Base-by-base conservation (phyloP, 2,329 filamentous ascomycete genomes). In the Pseudovirgaria hyperparasitica region DNA sequence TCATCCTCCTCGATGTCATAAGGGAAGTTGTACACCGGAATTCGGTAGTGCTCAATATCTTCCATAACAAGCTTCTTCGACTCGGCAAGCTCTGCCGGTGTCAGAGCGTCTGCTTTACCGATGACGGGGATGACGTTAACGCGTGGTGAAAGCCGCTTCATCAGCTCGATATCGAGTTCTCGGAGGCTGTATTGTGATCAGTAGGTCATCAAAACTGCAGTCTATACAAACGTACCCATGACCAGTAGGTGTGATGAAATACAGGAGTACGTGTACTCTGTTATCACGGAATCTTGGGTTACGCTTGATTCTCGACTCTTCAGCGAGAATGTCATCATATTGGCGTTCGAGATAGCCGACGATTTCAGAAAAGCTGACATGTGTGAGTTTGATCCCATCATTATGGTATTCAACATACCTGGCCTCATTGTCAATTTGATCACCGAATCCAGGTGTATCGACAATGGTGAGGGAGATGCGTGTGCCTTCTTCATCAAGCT, bases 31-130 rank as follows among this genome's bases (percentile, higher is more conserved):
- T 98, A 98, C 40, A 98, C 87, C 24, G 90, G 90, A 45, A 98
- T 98, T 54, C 90, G 81, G 68, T 98, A 98, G 63, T 98, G 90
- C 64, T 98, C 90, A 45, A 98, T 98, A 55, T 98, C 90, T 67
- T 98, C 90, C 90, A 98, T 98, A 52, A 98, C 86, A 36, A 98
- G 73, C 71, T 96, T 98, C 76, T 98, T 98, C 43, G 87, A 96
- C 63, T 98, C 90, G 42, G 90, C 90, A 38, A 98, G 71, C 65
- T 98, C 90, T 42, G 82, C 79, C 20, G 90, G 90, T 30, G 90
- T 98, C 37, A 98, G 77, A 13, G 90, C 92, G 58, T 98, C 90
- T 54, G 90, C 90, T 59, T 94, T 93, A 52, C 90, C 90, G 55
- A 98, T 94, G 46, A 98, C 90, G 38, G 90, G 90, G 42, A 98